A percentile compares a stretch with the other conserved stretches of the same genome.
Evolutionary conservation across 1,139 yeast genomes (phyloP).

Genomic region (Sugiyamaella neomexicana): DNA sequence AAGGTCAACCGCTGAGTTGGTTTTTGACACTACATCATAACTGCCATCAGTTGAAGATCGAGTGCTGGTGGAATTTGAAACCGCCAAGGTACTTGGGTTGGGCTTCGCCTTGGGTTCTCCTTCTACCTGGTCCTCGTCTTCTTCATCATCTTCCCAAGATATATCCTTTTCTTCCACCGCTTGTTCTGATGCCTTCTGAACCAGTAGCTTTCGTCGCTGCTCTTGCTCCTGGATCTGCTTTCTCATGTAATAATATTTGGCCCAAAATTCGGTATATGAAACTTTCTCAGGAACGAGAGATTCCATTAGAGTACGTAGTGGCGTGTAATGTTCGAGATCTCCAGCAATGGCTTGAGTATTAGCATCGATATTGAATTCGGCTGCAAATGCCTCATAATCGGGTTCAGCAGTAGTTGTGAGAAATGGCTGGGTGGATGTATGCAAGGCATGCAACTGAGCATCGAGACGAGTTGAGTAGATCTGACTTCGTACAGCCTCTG

Average conservation of each 20-base stretch:
- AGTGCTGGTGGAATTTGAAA: constrained; percentile 26
- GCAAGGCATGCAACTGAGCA: constrained; percentile 56
- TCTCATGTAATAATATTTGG: constrained; percentile 61
- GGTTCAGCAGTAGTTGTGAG: constrained; percentile 38
- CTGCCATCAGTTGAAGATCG: constrained; percentile 45
- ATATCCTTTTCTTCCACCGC: constrained; percentile 47
- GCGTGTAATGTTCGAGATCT: constrained; percentile 52
- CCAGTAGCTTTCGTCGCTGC: constrained; percentile 60
- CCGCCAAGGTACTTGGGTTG: neutral
- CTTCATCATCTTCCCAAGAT: constrained; percentile 64
- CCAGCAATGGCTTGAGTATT: constrained; percentile 55
- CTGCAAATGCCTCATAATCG: constrained; percentile 40
- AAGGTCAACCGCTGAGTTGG: constrained; percentile 40
- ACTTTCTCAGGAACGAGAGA: constrained; percentile 66
- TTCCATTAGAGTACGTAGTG: constrained; percentile 60
- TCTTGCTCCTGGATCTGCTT: constrained; percentile 62
- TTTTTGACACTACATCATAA: constrained; percentile 44
- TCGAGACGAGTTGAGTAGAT: constrained; percentile 56
- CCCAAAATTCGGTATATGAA: constrained; percentile 70
- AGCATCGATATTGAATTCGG: constrained; percentile 47
- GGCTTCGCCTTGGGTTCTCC: constrained; percentile 18
- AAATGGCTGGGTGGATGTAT: constrained; percentile 51
- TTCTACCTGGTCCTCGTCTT: constrained; percentile 44
- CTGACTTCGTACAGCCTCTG: constrained; percentile 40
- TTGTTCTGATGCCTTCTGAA: constrained; percentile 47